phyloP scores from a whole-genome alignment of 148 eudicot genomes.

The Rhododendron henanense region DNA sequence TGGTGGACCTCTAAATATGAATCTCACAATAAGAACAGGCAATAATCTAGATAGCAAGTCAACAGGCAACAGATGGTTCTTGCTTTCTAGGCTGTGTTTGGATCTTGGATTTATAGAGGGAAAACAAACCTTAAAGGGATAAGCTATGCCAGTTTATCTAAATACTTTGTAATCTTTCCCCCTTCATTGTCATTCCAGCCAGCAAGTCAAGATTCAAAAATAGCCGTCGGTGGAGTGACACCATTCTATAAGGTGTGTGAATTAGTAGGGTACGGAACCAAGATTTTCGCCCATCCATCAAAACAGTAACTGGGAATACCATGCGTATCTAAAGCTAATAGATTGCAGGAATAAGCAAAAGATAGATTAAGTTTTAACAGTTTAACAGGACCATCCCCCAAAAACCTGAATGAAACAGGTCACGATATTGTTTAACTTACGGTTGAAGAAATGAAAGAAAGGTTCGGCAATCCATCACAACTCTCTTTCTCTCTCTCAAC shows the following conservation, averaged over 20 bases:
- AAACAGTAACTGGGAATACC: neutral
- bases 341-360: conserved; percentile 10
- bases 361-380: neutral
- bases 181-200: neutral
- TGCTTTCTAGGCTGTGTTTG: neutral
- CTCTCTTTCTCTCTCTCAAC: neutral
- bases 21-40: neutral
- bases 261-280: neutral
- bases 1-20: neutral
- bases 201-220: neutral
- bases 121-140: neutral
- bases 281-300: neutral
- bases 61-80: neutral
- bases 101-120: neutral
- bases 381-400: conserved; percentile 1
- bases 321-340: neutral
- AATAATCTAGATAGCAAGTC: neutral
- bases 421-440: conserved; percentile 2
- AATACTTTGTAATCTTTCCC: neutral
- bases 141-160: neutral
- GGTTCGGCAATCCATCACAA: conserved; percentile 7
- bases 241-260: neutral
- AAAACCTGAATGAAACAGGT: conserved; percentile 19
- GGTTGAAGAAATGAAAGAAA: conserved; percentile 14
- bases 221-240: neutral